Evolutionary conservation across 2,329 filamentous ascomycete species (phyloP).

Genomic region (Ascochyta viciae-villosae): DNA sequence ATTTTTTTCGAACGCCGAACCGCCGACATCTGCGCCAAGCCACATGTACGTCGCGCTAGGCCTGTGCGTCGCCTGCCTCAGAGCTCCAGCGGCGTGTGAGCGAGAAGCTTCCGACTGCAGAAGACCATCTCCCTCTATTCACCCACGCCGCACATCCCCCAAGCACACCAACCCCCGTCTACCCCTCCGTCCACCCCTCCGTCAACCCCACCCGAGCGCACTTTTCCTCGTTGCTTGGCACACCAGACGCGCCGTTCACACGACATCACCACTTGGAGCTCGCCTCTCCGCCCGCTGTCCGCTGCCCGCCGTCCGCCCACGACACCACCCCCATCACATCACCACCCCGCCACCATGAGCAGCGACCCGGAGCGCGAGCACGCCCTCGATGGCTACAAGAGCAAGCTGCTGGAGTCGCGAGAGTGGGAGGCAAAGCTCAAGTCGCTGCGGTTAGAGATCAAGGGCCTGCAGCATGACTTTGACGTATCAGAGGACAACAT

Average conservation of each 20-base stretch:
- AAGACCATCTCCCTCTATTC: constrained; percentile 8
- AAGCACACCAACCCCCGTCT: neutral
- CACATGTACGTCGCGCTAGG: constrained; percentile 27
- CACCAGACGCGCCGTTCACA: neutral
- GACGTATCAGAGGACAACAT: constrained; percentile 99
- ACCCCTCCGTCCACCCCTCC: neutral
- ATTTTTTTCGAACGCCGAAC: constrained; percentile 40
- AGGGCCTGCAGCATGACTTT: constrained; percentile 91
- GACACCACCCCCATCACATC: constrained; percentile 9
- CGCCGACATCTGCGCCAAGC: constrained; percentile 9
- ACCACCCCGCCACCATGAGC: constrained; percentile 40
- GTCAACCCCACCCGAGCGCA: neutral
- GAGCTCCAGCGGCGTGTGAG: constrained; percentile 32
- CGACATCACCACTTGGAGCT: constrained; percentile 14
- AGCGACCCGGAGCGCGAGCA: constrained; percentile 59
- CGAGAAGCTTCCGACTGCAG: constrained; percentile 24
- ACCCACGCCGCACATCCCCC: neutral
- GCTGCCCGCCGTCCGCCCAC: constrained; percentile 5
- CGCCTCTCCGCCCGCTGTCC: constrained; percentile 10
- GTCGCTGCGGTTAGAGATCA: constrained; percentile 91
- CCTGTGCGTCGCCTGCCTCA: constrained; percentile 22
- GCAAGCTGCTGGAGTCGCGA: constrained; percentile 79
- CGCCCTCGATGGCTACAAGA: constrained; percentile 61
- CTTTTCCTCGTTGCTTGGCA: neutral
- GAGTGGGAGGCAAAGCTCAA: constrained; percentile 99